Conservation (phyloP, 2,329 filamentous ascomycete species). For the Lasiodiplodia theobromae region DNA sequence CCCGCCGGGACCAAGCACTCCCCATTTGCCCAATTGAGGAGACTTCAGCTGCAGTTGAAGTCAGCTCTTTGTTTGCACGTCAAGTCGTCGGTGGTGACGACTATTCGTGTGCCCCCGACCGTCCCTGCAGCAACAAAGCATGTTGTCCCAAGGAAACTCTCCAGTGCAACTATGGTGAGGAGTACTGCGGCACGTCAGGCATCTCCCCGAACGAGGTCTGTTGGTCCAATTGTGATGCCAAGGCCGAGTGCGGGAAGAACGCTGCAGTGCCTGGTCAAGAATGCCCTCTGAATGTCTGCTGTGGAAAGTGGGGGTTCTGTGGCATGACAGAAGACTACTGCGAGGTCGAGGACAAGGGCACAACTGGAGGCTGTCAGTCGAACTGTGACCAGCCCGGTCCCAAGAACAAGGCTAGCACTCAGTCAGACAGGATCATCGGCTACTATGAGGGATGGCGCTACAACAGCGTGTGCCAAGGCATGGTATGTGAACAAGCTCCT, state of each 20-base stretch:
- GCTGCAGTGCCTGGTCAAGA: constrained; percentile 27
- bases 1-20: neutral
- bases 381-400: constrained; percentile 17
- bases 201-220: constrained; percentile 14
- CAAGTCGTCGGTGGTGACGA: neutral
- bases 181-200: constrained; percentile 21
- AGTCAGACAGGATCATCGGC: constrained; percentile 26
- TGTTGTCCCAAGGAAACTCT: constrained; percentile 21
- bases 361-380: constrained; percentile 9
- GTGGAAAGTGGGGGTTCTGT: constrained; percentile 14
- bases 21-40: neutral
- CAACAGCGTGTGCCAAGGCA: constrained; percentile 33
- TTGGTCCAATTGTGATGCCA: constrained; percentile 31
- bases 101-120: constrained; percentile 18
- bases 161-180: constrained; percentile 12
- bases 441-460: constrained; percentile 30
- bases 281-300: constrained; percentile 34
- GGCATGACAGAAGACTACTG: constrained; percentile 28
- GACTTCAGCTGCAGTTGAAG: neutral
- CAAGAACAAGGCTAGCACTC: neutral
- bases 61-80: neutral
- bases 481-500: constrained; percentile 22
- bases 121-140: constrained; percentile 12
- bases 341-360: neutral
- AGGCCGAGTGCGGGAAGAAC: constrained; percentile 32